A percentile compares a stretch with the other conserved stretches of the same genome.
These are phyloP conservation scores for Pythium aristosporum DNA, from an alignment of 352 stramenopile genomes.

Conservation along the genomic window DNA sequence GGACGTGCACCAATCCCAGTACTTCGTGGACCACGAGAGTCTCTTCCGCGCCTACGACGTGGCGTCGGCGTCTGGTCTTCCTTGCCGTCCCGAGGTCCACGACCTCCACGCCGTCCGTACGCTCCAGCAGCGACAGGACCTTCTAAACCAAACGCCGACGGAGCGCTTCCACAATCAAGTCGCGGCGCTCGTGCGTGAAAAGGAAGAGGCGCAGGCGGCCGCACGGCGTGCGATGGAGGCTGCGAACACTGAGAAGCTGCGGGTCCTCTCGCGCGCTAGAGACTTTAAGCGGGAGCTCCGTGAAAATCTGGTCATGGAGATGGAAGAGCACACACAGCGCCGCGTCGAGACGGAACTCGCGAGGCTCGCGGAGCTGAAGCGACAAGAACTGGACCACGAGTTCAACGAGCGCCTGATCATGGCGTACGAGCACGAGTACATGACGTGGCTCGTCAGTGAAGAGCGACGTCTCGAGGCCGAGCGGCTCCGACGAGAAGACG, in stretches of 20 bases:
- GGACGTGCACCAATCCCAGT: conserved; percentile 45
- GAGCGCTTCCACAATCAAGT: conserved; percentile 39
- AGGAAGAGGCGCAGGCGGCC: conserved; percentile 12
- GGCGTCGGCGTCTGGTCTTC: conserved; percentile 33
- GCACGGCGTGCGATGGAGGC: conserved; percentile 23
- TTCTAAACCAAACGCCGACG: conserved; percentile 26
- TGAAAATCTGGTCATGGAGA: conserved; percentile 56
- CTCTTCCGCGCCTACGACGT: conserved; percentile 56
- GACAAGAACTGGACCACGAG: conserved; percentile 44
- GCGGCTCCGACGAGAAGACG: conserved; percentile 36
- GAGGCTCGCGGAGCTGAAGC: conserved; percentile 33
- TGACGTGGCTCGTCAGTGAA: conserved; percentile 54
- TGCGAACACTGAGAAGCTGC: conserved; percentile 22
- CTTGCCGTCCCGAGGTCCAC: conserved; percentile 42
- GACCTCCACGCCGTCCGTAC: conserved; percentile 28
- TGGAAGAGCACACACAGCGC: conserved; percentile 59
- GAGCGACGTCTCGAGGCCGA: conserved; percentile 46
- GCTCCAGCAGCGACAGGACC: conserved; percentile 3
- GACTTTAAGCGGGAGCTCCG: conserved; percentile 65
- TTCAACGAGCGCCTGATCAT: conserved; percentile 54
- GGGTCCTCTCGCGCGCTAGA: conserved; percentile 31
- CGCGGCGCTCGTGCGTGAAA: conserved; percentile 10
- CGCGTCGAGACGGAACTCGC: conserved; percentile 47
- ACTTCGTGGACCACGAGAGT: conserved; percentile 49
- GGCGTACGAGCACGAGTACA: conserved; percentile 73